A percentile compares a stretch with the other conserved stretches of the same genome.
These are phyloP conservation scores for Mycena filopes DNA, from an alignment of 768 basidiomycete species.

Conservation along the genomic window DNA sequence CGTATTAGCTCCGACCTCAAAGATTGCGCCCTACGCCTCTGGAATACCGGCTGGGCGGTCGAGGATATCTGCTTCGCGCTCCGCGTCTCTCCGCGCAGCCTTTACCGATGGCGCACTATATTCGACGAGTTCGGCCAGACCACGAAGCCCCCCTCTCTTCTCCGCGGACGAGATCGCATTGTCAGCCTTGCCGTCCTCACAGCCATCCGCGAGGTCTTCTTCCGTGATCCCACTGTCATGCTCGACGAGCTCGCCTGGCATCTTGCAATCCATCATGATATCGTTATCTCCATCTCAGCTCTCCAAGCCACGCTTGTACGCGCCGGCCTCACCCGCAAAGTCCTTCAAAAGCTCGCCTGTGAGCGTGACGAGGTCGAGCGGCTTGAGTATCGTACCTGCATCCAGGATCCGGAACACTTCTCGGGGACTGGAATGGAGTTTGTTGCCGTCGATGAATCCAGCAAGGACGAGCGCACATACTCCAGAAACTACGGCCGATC, in stretches of 20 bases:
- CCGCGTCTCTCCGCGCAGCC: constrained; percentile 30
- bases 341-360: not conserved
- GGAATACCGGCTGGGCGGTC: constrained; percentile 32
- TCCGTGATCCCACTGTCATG: constrained; percentile 12
- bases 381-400: too few species aligned
- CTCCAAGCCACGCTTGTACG: constrained; percentile 25
- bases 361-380: constrained; percentile 25
- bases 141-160: constrained; percentile 31
- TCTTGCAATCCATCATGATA: constrained; percentile 29
- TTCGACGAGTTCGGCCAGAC: constrained; percentile 30
- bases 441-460: not conserved
- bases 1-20: not conserved
- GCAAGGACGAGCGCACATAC: not conserved
- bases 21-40: too few species aligned
- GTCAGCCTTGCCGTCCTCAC: constrained; percentile 27
- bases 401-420: not conserved
- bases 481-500: not conserved
- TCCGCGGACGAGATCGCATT: constrained; percentile 30
- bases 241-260: constrained; percentile 30
- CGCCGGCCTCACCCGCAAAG: too few species aligned
- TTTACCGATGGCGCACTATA: constrained; percentile 34
- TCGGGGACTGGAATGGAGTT: not conserved
- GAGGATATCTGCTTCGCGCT: constrained; percentile 34
- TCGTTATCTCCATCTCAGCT: constrained; percentile 24
- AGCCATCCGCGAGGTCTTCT: constrained; percentile 21